Evolutionary conservation across 176 grass and related monocot genomes (phyloP), one percentile per base, ranked within the genome.

Genomic region (Phyllostachys edulis): DNA sequence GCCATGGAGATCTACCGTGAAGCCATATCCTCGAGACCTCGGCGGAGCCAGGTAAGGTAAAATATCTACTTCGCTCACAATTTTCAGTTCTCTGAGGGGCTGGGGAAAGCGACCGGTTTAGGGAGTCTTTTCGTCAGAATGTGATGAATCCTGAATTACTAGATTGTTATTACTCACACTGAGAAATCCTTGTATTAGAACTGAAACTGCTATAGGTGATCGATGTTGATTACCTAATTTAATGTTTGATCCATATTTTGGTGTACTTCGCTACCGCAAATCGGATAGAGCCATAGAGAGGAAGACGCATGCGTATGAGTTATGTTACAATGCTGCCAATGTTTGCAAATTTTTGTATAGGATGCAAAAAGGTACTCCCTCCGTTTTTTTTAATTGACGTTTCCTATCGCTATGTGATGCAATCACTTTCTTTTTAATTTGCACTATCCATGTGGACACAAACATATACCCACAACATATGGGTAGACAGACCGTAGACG

Each of bases 381-480:
- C n/a, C n/a, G n/a, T n/a, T n/a, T n/a, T n/a, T n/a, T n/a, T n/a
- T n/a, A n/a, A n/a, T n/a, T n/a, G n/a, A n/a, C n/a, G n/a, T n/a
- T n/a, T n/a, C n/a, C n/a, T n/a, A n/a, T n/a, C n/a, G n/a, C n/a
- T n/a, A n/a, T n/a, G n/a, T n/a, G n/a, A n/a, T n/a, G n/a, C n/a
- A n/a, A n/a, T n/a, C n/a, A 0, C 6, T 66, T 80, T 23, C 29
- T 61, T 77, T 61, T 61, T 17, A 77, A 52, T 68, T 80, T 40
- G 45, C 64, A 40, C 52, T 18, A 55, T 55, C 21, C 21, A 40
- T 80, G 34, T 54, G 50, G 9, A 40, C 47, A 61, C 10, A 55
- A 55, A 39, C 34, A 80, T 2, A 68, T 17, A 55, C 4, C 8
- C 4, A 69, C 47, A 84, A 62, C 69, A 67, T 75, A 80, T 85